phyloP scores from a whole-genome alignment of 306 rosid genomes.

The Rosa persica region DNA sequence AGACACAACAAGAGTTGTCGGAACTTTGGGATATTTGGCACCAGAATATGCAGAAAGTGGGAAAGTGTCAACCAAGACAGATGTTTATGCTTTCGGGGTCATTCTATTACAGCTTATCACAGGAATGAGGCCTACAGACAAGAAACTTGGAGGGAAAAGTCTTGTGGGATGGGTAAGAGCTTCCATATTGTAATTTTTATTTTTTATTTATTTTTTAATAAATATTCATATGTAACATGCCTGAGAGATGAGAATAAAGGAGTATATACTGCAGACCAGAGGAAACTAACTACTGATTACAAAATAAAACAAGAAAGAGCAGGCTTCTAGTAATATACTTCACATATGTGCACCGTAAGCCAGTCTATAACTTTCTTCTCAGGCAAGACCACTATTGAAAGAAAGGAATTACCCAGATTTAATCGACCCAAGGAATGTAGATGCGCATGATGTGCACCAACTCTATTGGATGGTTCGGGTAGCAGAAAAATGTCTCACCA shows the following conservation, averaged over 20 bases:
- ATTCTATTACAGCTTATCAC: conserved; percentile 78
- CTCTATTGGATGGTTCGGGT: conserved; percentile 80
- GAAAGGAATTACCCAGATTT: conserved; percentile 79
- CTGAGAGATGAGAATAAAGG: not conserved
- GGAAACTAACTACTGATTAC: not conserved
- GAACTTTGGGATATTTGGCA: conserved; percentile 83
- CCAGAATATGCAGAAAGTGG: conserved; percentile 93
- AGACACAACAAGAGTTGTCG: conserved; percentile 69
- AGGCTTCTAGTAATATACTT: conserved; percentile 5
- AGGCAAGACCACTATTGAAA: conserved; percentile 72
- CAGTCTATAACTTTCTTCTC: not conserved
- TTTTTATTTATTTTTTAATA: not conserved
- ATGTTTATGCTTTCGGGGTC: conserved; percentile 88
- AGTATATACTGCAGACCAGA: not conserved
- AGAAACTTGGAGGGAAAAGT: conserved; percentile 70
- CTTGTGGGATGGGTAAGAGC: conserved; percentile 89
- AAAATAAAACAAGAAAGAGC: not conserved
- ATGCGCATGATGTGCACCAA: conserved; percentile 57
- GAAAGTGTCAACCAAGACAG: conserved; percentile 76
- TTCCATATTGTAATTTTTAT: conserved; percentile 7
- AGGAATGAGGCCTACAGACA: conserved; percentile 68
- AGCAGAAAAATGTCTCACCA: conserved; percentile 74
- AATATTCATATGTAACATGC: not conserved
- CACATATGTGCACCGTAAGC: not conserved
- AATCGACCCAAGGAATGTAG: conserved; percentile 56